A percentile compares a stretch with the other conserved stretches of the same genome.
phyloP scores from a whole-genome alignment of 164 flowering plant genomes.

The Saururus chinensis region DNA sequence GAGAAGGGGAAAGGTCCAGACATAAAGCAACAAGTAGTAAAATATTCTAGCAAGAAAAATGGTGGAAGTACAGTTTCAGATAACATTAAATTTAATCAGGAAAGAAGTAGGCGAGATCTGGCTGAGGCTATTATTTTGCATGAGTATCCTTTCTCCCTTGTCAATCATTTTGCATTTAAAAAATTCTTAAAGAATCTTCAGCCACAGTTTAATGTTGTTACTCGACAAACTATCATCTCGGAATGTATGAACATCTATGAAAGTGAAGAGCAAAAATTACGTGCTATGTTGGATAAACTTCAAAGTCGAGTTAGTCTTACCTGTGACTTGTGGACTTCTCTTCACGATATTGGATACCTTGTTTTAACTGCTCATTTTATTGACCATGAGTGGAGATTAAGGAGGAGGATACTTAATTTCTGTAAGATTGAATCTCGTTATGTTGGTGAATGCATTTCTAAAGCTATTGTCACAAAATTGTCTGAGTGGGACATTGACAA shows the following conservation, averaged over 20 bases:
- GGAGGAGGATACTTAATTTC: constrained; percentile 2
- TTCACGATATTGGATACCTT: background rate
- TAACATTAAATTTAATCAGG: constrained; percentile 1
- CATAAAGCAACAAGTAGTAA: background rate
- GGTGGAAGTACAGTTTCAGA: background rate
- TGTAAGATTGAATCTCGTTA: background rate
- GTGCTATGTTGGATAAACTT: background rate
- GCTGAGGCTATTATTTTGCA: constrained; percentile 6
- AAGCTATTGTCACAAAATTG: background rate
- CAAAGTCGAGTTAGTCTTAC: constrained; percentile 5
- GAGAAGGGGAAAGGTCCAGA: constrained; percentile 14
- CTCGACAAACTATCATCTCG: background rate
- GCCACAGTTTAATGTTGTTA: constrained; percentile 2
- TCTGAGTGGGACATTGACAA: constrained; percentile 5
- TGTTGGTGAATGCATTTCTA: background rate
- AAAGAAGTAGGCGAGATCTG: constrained; percentile 7
- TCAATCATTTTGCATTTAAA: constrained; percentile 4
- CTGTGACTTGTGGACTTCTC: constrained; percentile 3
- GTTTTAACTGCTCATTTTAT: constrained; percentile 2
- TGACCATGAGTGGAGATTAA: constrained; percentile 3
- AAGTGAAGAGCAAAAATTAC: constrained; percentile 4
- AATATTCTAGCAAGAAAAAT: background rate
- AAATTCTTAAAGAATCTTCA: constrained; percentile 7
- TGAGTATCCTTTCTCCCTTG: constrained; percentile 4
- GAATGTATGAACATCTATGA: constrained; percentile 6